Conservation (phyloP, 2,329 filamentous ascomycete genomes). For the Aspergillus pseudoviridinutans region DNA sequence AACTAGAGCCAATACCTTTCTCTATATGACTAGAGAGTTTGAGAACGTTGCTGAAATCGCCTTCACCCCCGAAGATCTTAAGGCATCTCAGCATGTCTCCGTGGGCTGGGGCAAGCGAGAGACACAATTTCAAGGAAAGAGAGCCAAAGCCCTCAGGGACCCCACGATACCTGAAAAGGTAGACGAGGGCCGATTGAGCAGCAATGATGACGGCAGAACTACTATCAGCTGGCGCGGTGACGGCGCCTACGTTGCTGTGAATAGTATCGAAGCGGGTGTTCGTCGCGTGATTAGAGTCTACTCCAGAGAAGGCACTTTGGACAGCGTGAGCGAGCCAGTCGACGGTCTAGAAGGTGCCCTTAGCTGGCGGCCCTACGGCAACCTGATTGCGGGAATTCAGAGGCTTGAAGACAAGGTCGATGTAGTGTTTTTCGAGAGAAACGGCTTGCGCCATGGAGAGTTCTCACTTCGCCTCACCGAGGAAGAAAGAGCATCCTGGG, state of each 20-base stretch:
- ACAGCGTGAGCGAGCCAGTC: conserved; percentile 92
- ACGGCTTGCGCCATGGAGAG: conserved; percentile 93
- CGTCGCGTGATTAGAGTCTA: conserved; percentile 85
- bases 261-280: conserved; percentile 63
- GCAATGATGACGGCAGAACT: conserved; percentile 66
- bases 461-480: conserved; percentile 71
- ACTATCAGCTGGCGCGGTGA: conserved; percentile 92
- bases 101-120: conserved; percentile 98
- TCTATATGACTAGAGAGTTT: conserved; percentile 91
- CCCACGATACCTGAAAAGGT: conserved; percentile 92
- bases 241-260: conserved; percentile 84
- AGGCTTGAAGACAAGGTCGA: conserved; percentile 65
- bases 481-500: conserved; percentile 54
- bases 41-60: conserved; percentile 74
- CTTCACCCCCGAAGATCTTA: conserved; percentile 72
- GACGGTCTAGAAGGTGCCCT: conserved; percentile 82
- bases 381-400: conserved; percentile 84
- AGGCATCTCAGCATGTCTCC: conserved; percentile 87
- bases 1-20: conserved; percentile 71
- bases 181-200: conserved; percentile 74
- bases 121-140: conserved; percentile 92
- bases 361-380: conserved; percentile 89
- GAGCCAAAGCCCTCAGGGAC: conserved; percentile 80
- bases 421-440: conserved; percentile 93
- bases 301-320: conserved; percentile 81